Conservation (phyloP, 768 basidiomycete species). For the Tylopilus felleus region DNA sequence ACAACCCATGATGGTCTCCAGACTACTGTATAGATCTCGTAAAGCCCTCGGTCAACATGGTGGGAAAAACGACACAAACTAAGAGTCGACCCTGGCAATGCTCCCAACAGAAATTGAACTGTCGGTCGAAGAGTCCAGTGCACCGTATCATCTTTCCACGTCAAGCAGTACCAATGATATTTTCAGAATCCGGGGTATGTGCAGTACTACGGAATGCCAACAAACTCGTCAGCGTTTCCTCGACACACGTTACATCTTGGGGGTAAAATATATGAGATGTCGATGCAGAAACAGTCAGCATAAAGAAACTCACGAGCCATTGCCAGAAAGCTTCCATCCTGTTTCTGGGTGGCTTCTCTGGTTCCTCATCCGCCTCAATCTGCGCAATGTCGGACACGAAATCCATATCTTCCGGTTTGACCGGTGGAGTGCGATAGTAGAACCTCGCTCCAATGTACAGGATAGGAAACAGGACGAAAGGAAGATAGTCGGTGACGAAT, state of each 20-base stretch:
- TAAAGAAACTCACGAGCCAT: slow-evolving; percentile 59
- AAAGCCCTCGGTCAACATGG: too few species aligned
- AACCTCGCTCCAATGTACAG: slow-evolving; percentile 62
- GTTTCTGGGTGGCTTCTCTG: slow-evolving; percentile 71
- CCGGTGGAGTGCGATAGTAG: slow-evolving; percentile 29
- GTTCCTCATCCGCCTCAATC: slow-evolving; percentile 66
- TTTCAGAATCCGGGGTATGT: background rate
- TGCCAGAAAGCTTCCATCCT: slow-evolving; percentile 68
- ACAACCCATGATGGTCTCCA: too few species aligned
- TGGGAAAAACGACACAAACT: too few species aligned
- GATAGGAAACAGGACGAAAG: slow-evolving; percentile 67
- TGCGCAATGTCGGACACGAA: slow-evolving; percentile 68
- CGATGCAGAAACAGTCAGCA: background rate
- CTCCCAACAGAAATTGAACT: too few species aligned
- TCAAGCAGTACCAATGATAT: background rate
- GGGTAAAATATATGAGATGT: background rate
- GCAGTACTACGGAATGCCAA: background rate
- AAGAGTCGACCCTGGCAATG: too few species aligned
- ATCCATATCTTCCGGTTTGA: slow-evolving; percentile 70
- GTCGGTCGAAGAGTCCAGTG: too few species aligned
- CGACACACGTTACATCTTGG: slow-evolving; percentile 20
- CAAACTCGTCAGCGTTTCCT: background rate
- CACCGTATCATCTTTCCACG: too few species aligned
- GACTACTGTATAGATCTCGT: too few species aligned
- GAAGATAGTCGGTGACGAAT: slow-evolving; percentile 87